A percentile compares a stretch with the other conserved stretches of the same genome.
Evolutionary conservation across 1,284 basidiomycete genomes (phyloP).

Genomic region (Xanthoconium separans): DNA sequence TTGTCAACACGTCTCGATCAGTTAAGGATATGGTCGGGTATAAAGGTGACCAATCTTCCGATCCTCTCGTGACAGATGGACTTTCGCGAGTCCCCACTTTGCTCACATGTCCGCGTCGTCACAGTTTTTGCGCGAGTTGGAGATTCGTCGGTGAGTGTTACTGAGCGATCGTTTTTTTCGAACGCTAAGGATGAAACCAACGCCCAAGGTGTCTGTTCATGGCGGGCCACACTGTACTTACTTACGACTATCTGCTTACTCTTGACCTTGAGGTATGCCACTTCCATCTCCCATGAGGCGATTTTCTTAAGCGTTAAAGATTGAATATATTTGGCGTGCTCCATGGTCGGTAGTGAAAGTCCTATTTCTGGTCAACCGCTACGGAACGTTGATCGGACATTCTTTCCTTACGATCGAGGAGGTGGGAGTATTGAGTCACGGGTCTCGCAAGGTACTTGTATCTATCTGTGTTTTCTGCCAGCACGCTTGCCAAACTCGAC

Average conservation of each 20-base stretch:
- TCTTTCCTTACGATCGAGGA: neutral
- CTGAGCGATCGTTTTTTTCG: neutral
- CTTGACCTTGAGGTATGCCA: conserved; percentile 12
- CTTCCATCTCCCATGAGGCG: neutral
- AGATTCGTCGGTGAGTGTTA: conserved; percentile 1
- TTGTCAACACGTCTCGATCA: too few relatives aligned
- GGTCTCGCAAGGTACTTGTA: neutral
- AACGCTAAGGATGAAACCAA: neutral
- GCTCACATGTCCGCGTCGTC: neutral
- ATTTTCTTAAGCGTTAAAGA: neutral
- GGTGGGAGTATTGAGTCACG: conserved; percentile 1
- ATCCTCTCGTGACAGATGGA: neutral
- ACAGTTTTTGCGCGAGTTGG: neutral
- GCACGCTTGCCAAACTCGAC: neutral
- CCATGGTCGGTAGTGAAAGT: conserved; percentile 15
- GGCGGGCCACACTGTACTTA: conserved; percentile 10
- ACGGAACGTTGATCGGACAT: conserved; percentile 9
- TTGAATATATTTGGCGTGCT: conserved; percentile 15
- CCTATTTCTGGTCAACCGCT: conserved; percentile 12
- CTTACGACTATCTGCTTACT: conserved; percentile 18
- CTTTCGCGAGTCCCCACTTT: neutral
- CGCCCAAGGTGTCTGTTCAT: neutral
- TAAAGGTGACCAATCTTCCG: too few relatives aligned
- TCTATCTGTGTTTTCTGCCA: neutral
- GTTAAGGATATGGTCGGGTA: too few relatives aligned